phyloP scores from a whole-genome alignment of 495 filamentous ascomycete genomes.

The Filosporella fistucella region DNA sequence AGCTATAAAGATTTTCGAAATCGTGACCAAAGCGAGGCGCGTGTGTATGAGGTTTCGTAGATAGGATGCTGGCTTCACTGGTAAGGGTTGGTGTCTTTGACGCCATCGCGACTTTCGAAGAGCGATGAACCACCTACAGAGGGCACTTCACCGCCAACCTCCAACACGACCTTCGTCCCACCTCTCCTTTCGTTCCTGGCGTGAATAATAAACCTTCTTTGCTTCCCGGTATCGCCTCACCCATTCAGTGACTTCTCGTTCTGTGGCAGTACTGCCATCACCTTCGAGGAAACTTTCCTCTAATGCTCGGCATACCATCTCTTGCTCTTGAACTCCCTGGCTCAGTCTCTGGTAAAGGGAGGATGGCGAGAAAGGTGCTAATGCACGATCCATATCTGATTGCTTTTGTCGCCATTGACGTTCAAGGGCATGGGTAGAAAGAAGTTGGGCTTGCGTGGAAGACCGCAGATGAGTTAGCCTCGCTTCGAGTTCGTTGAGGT shows the following conservation, averaged over 20 bases:
- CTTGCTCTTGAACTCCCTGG: slow-evolving; percentile 76
- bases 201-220: slow-evolving; percentile 66
- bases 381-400: slow-evolving; percentile 76
- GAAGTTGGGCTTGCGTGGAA: slow-evolving; percentile 71
- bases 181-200: slow-evolving; percentile 77
- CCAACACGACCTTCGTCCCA: slow-evolving; percentile 96
- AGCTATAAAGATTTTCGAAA: too few species aligned
- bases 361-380: slow-evolving; percentile 80
- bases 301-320: slow-evolving; percentile 71
- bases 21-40: too few species aligned
- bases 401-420: slow-evolving; percentile 88
- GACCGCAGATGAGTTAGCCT: slow-evolving; percentile 60
- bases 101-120: too few species aligned
- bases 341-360: slow-evolving; percentile 74
- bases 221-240: slow-evolving; percentile 72
- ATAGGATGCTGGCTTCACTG: too few species aligned
- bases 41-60: too few species aligned
- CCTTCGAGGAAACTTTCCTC: slow-evolving; percentile 88
- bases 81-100: too few species aligned
- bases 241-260: slow-evolving; percentile 81
- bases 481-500: slow-evolving; percentile 51
- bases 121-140: too few species aligned
- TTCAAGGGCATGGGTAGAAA: slow-evolving; percentile 80
- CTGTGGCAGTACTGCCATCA: slow-evolving; percentile 46
- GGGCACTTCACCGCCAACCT: slow-evolving; percentile 86